phyloP scores from a whole-genome alignment of 768 basidiomycete species.

The Rhodotorula graminis region DNA sequence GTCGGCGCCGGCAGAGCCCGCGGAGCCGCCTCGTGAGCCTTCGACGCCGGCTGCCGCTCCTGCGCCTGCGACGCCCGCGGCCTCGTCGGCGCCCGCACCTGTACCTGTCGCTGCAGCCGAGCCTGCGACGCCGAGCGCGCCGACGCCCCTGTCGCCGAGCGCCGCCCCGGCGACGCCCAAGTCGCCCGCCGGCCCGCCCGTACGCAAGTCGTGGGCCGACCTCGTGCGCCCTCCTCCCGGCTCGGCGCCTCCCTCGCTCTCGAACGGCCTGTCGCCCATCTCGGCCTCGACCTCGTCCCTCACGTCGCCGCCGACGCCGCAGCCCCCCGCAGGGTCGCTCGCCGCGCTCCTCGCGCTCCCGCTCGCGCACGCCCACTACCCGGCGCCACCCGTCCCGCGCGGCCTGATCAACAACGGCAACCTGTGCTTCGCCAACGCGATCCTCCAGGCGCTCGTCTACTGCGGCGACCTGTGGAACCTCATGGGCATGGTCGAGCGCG shows the following conservation, averaged over 20 bases:
- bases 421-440: constrained; percentile 94
- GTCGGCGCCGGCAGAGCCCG: neutral
- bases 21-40: neutral
- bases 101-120: neutral
- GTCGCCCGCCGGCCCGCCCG: neutral
- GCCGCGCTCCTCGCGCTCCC: constrained; percentile 3
- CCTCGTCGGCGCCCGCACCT: neutral
- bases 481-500: constrained; percentile 64
- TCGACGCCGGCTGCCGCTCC: neutral
- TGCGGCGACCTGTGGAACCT: constrained; percentile 78
- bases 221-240: constrained; percentile 26
- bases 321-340: neutral
- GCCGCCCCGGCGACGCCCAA: neutral
- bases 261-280: constrained; percentile 2
- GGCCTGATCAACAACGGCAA: constrained; percentile 92
- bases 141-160: neutral
- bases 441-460: constrained; percentile 83
- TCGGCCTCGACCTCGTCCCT: constrained; percentile 2
- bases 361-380: constrained; percentile 10
- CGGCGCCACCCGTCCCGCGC: constrained; percentile 51
- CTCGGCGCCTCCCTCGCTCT: neutral
- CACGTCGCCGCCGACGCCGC: neutral
- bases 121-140: neutral
- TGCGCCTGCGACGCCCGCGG: neutral
- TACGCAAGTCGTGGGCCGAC: constrained; percentile 31